Base-by-base conservation (phyloP, 2,329 filamentous ascomycete species). In the Fusarium sp. region DNA sequence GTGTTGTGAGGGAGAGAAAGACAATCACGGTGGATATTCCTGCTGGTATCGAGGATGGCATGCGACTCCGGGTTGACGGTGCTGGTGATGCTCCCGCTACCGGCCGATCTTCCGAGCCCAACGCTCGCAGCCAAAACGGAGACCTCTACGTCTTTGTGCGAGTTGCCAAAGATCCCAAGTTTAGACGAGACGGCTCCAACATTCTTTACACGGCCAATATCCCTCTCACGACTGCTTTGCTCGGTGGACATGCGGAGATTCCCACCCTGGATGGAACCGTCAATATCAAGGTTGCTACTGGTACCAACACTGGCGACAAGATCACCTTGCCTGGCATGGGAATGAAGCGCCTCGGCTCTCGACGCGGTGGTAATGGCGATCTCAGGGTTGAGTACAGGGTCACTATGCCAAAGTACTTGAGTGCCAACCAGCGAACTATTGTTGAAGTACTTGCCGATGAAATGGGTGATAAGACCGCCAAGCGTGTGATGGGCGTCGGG, bases 371-470 rank as follows among this genome's bases (percentile, higher is more conserved):
- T 37, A 87, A 85, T 29, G 96, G 96, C 67, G 96, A 99, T 76
- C 81, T 99, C 62, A 91, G 89, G 76, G 94, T 99, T 9, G 95
- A 99, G 78, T 99, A 97, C 86, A 93, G 93, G 78, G 92, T 99
- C 43, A 83, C 87, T 54, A 97, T 98, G 93, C 96, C 96, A 43
- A 98, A 97, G 81, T 97, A 95, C 75, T 84, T 99, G 68, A 93
- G 87, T 54, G 87, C 91, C 43, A 98, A 97, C 81, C 94, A 99
- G 82, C 87, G 96, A 53, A 96, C 93, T 1, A 91, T 99, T 60
- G 82, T 97, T 42, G 96, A 99, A 82, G 95, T 98, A 88, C 87
- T 99, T 68, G 96, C 96, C 9, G 94, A 99, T 74, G 96, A 99
- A 82, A 91, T 99, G 89, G 90, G 88, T 37, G 96, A 99, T 80